These are phyloP conservation scores for Malus hybrid DNA, from an alignment of 331 rosid genomes.

Conservation along the genomic window DNA sequence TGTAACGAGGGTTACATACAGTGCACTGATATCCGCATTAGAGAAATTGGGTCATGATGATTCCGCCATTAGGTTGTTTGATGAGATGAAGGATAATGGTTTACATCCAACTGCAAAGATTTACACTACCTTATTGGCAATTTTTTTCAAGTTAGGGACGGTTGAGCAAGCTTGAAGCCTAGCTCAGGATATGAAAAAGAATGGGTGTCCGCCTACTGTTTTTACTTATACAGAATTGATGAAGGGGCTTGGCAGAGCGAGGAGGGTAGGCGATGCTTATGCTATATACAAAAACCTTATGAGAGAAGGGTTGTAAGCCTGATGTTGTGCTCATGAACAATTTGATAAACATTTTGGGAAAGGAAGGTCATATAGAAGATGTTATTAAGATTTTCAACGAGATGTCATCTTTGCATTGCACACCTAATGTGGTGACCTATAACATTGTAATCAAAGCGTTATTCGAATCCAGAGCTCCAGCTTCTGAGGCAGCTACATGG, in stretches of 20 bases:
- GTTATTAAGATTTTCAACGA: constrained; percentile 53
- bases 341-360: constrained; percentile 71
- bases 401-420: constrained; percentile 51
- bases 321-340: constrained; percentile 81
- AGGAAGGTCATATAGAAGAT: constrained; percentile 56
- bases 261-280: constrained; percentile 72
- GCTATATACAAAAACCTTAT: constrained; percentile 44
- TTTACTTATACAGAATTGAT: constrained; percentile 76
- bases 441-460: constrained; percentile 69
- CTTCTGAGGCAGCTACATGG: constrained; percentile 61
- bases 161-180: constrained; percentile 59
- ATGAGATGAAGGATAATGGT: constrained; percentile 89
- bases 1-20: constrained; percentile 67
- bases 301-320: constrained; percentile 63
- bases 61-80: constrained; percentile 62
- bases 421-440: constrained; percentile 76
- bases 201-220: constrained; percentile 62
- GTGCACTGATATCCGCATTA: constrained; percentile 64
- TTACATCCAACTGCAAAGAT: constrained; percentile 72
- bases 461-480: constrained; percentile 62
- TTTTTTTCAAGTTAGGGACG: constrained; percentile 55
- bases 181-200: constrained; percentile 62
- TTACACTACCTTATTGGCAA: constrained; percentile 62
- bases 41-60: constrained; percentile 66
- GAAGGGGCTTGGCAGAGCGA: constrained; percentile 77